Percentiles rank a stretch among this genome's conserved stretches.
Conservation (phyloP, 2,329 filamentous ascomycete genomes). For the Colletotrichum gigasporum region DNA sequence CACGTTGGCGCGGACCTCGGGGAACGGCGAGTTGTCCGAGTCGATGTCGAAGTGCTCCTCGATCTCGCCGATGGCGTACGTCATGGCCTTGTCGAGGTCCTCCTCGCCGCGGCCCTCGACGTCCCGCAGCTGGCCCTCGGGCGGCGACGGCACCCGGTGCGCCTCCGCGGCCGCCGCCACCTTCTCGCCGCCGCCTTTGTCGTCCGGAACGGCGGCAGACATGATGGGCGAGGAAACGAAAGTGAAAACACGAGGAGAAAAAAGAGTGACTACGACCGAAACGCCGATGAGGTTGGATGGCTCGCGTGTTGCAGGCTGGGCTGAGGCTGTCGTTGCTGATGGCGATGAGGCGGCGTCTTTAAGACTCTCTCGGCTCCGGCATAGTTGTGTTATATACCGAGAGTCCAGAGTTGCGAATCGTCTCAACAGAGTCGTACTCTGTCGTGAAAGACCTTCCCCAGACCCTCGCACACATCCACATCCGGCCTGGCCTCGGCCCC, state of each 20-base stretch:
- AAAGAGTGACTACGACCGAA: not conserved
- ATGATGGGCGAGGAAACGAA: not conserved
- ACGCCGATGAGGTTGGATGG: no score
- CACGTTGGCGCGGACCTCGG: conserved; percentile 51
- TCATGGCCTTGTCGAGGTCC: conserved; percentile 19
- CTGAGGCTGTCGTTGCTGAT: not conserved
- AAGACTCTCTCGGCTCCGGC: not conserved
- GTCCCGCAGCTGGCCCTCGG: not conserved
- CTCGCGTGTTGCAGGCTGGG: not conserved
- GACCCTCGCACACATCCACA: not conserved
- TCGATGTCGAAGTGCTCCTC: conserved; percentile 22
- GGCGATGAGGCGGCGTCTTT: not conserved
- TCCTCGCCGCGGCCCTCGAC: not conserved
- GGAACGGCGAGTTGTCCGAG: conserved; percentile 43
- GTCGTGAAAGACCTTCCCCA: conserved; percentile 15
- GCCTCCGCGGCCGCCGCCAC: not conserved
- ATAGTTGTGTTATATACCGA: not conserved
- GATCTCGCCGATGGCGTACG: conserved; percentile 21
- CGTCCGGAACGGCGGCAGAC: not conserved
- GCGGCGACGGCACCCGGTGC: not conserved
- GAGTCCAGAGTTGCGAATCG: not conserved
- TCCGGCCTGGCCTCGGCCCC: no score
- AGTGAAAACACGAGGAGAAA: not conserved
- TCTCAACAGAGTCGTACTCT: not conserved
- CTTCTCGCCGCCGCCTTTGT: conserved; percentile 3